Percentiles rank a stretch among this genome's conserved stretches.
Evolutionary conservation across 148 eudicot species (phyloP).

Genomic region (Rhododendron williamsianum): DNA sequence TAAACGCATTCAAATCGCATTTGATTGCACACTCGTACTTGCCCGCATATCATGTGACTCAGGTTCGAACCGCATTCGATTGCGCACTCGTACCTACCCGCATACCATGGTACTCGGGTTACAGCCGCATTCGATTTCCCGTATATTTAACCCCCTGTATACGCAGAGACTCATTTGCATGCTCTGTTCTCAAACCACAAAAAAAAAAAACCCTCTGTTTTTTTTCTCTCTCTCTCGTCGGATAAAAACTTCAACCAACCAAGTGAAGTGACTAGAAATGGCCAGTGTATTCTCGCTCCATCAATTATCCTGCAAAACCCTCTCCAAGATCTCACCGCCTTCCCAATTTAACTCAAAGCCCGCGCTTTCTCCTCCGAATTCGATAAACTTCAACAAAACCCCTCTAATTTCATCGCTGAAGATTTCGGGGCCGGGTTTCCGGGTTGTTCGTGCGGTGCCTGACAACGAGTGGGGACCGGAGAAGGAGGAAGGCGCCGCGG

Average conservation of each 20-base stretch:
- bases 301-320: conserved; percentile 23
- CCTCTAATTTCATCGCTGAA: not conserved
- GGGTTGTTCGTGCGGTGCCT: conserved; percentile 17
- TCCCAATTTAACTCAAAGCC: conserved; percentile 22
- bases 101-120: too few species aligned
- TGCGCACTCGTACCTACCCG: too few species aligned
- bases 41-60: too few species aligned
- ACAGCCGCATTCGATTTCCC: too few species aligned
- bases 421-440: not conserved
- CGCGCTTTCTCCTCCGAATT: not conserved
- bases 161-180: not conserved
- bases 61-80: too few species aligned
- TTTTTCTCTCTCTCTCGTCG: not conserved
- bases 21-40: too few species aligned
- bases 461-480: conserved; percentile 39
- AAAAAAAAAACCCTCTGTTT: not conserved
- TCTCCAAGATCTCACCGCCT: conserved; percentile 8
- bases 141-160: not conserved
- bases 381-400: not conserved
- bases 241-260: not conserved
- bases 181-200: not conserved
- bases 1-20: too few species aligned
- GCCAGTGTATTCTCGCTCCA: conserved; percentile 30
- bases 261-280: conserved; percentile 22
- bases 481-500: conserved; percentile 2